phyloP scores from a whole-genome alignment of 805 yeast genomes.

The Myxozyma sirexii region DNA sequence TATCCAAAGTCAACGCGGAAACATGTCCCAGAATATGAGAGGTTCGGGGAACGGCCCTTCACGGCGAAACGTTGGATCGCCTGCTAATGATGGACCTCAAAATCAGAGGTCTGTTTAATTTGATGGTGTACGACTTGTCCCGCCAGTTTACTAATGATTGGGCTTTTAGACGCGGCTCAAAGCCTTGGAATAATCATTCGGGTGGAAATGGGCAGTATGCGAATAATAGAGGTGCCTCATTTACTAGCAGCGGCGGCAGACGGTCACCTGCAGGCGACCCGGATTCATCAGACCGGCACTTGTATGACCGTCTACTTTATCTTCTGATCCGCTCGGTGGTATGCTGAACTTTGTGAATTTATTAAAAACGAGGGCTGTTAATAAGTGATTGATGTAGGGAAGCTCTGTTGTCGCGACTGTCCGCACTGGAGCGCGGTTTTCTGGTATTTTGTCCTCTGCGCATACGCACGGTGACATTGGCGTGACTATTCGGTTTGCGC shows the following conservation, averaged over 20 bases:
- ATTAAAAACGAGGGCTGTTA: not conserved
- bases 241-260: slow-evolving; percentile 8
- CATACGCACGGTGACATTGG: slow-evolving; percentile 54
- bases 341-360: not conserved
- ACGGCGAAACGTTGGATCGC: slow-evolving; percentile 21
- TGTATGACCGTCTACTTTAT: slow-evolving; percentile 60
- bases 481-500: slow-evolving; percentile 58
- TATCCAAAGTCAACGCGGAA: slow-evolving; percentile 8
- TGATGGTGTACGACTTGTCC: no score
- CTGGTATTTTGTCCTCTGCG: slow-evolving; percentile 60
- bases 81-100: slow-evolving; percentile 25
- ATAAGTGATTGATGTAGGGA: slow-evolving; percentile 41
- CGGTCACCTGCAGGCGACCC: slow-evolving; percentile 30
- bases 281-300: slow-evolving; percentile 41
- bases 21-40: slow-evolving; percentile 3
- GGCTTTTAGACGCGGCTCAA: slow-evolving; percentile 13
- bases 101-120: slow-evolving; percentile 14
- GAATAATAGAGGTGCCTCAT: not conserved
- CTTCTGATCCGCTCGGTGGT: slow-evolving; percentile 60
- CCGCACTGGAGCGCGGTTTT: slow-evolving; percentile 59
- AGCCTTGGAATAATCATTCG: slow-evolving; percentile 10
- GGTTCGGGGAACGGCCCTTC: slow-evolving; percentile 12
- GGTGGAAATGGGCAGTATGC: slow-evolving; percentile 8
- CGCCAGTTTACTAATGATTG: no score
- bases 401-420: slow-evolving; percentile 60